These are phyloP conservation scores for Ophiostoma sp. DNA, from an alignment of 2,329 filamentous ascomycete genomes.

Conservation along the genomic window DNA sequence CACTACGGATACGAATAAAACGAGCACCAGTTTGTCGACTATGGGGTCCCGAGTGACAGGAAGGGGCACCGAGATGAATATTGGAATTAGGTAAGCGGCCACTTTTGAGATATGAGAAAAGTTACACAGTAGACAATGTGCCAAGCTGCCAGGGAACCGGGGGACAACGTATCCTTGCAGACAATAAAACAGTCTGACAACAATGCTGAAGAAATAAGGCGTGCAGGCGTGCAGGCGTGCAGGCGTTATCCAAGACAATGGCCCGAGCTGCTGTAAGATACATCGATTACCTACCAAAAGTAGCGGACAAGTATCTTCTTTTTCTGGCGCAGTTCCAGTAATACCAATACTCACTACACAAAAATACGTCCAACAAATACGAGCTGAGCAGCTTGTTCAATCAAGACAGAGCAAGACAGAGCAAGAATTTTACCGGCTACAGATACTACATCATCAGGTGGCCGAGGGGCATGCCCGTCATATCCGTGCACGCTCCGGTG, in stretches of 20 bases:
- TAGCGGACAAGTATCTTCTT: neutral
- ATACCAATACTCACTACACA: too few relatives aligned
- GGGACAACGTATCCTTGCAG: neutral
- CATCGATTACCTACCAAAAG: neutral
- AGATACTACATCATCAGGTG: too few relatives aligned
- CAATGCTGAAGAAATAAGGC: neutral
- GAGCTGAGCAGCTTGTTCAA: too few relatives aligned
- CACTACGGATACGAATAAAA: constrained; percentile 10
- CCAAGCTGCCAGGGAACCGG: neutral
- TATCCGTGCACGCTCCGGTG: constrained; percentile 27
- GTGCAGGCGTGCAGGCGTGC: neutral
- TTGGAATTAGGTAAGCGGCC: neutral
- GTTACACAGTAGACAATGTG: neutral
- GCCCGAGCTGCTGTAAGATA: neutral
- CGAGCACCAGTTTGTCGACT: neutral
- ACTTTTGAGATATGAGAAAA: neutral
- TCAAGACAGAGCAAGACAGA: too few relatives aligned
- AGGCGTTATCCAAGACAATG: constrained; percentile 12
- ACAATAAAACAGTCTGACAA: neutral
- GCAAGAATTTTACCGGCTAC: too few relatives aligned
- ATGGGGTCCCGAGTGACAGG: neutral
- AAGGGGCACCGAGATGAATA: neutral
- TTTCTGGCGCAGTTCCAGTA: too few relatives aligned
- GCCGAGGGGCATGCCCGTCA: neutral
- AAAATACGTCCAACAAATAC: too few relatives aligned